Evolutionary conservation across 345 rosid genomes (phyloP).

Genomic region (Dipteronia dyeriana): DNA sequence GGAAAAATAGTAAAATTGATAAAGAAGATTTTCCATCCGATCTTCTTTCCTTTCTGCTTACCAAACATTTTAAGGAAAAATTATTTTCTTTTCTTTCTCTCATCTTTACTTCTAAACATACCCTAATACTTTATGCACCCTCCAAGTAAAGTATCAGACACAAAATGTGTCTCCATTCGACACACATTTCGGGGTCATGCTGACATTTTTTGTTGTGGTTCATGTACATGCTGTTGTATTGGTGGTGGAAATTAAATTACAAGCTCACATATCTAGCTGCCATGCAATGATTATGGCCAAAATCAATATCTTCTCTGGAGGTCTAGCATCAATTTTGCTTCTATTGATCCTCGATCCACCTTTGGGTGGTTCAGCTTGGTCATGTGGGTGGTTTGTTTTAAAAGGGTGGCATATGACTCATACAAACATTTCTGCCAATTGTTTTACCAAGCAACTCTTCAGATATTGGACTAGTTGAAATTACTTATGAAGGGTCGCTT

Average conservation of each 20-base stretch:
- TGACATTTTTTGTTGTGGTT: conserved; percentile 1
- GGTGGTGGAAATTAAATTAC: not conserved
- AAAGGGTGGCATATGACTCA: not conserved
- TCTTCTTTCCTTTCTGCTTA: too few relatives aligned
- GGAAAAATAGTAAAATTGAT: too few relatives aligned
- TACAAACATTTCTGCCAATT: not conserved
- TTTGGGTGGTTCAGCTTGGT: conserved; percentile 5
- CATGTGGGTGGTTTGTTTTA: not conserved
- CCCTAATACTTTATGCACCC: not conserved
- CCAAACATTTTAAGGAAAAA: too few relatives aligned
- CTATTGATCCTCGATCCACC: not conserved
- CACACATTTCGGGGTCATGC: not conserved
- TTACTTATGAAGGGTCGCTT: too few relatives aligned
- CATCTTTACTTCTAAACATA: too few relatives aligned
- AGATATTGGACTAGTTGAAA: not conserved
- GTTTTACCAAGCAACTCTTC: not conserved
- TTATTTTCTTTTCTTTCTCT: not conserved
- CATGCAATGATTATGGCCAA: not conserved
- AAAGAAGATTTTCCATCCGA: too few relatives aligned
- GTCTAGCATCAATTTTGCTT: conserved; percentile 11
- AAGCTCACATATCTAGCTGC: not conserved
- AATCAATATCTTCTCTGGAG: not conserved
- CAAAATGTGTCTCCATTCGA: conserved; percentile 5
- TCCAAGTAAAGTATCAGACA: conserved; percentile 16
- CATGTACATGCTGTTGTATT: not conserved